phyloP scores from a whole-genome alignment of 371 early-diverging fungal genomes.

The Zopfochytrium polystomum region DNA sequence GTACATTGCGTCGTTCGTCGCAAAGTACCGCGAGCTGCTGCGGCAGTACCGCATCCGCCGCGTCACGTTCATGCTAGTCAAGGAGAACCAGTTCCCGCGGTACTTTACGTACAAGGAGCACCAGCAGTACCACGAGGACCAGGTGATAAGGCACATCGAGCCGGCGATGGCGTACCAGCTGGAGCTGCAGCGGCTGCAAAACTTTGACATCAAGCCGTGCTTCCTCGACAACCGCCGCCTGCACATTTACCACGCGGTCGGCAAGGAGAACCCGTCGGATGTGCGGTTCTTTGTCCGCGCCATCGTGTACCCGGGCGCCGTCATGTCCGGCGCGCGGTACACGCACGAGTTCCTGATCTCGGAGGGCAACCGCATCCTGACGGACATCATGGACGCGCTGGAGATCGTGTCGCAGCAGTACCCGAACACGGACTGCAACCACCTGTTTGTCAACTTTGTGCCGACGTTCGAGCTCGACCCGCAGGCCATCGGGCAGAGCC shows the following conservation, averaged over 20 bases:
- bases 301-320: constrained; percentile 81
- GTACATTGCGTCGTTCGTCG: constrained; percentile 21
- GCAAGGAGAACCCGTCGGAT: constrained; percentile 91
- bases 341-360: constrained; percentile 92
- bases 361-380: constrained; percentile 87
- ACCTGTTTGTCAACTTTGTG: constrained; percentile 95
- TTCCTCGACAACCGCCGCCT: constrained; percentile 89
- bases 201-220: constrained; percentile 94
- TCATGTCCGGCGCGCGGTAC: constrained; percentile 23
- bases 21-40: constrained; percentile 53
- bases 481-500: constrained; percentile 76
- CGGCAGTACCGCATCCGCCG: constrained; percentile 80
- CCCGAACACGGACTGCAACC: constrained; percentile 96
- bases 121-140: constrained; percentile 81
- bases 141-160: constrained; percentile 94
- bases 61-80: constrained; percentile 84
- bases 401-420: constrained; percentile 85
- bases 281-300: constrained; percentile 95
- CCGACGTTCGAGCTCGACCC: constrained; percentile 89
- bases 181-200: constrained; percentile 85
- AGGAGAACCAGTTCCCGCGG: constrained; percentile 77
- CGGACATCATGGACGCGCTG: constrained; percentile 89
- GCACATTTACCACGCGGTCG: constrained; percentile 92
- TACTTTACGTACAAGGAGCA: constrained; percentile 96
- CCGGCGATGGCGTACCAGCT: constrained; percentile 96